Evolutionary conservation across 257 asterid species (phyloP).

Genomic region (Paraleonurus japonicus): DNA sequence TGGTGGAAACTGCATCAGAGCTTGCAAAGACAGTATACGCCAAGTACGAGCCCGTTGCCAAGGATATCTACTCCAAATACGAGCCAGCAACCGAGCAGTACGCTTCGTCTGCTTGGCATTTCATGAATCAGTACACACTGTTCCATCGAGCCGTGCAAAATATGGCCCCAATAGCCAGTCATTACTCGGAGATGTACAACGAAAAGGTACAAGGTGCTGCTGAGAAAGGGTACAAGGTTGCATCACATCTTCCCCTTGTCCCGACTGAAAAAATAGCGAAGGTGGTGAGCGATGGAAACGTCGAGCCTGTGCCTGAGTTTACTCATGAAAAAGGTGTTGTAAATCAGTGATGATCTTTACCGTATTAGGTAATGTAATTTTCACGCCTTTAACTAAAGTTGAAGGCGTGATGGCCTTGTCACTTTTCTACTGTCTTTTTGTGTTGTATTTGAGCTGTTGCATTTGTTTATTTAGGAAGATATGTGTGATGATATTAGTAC

Average conservation of each 20-base stretch:
- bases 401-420: neutral
- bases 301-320: slow-evolving; percentile 13
- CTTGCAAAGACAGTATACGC: slow-evolving; percentile 59
- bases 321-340: neutral
- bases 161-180: slow-evolving; percentile 62
- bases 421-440: neutral
- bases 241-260: slow-evolving; percentile 67
- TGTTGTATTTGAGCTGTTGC: neutral
- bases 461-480: neutral
- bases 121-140: slow-evolving; percentile 60
- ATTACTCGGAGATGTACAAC: slow-evolving; percentile 65
- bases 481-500: neutral
- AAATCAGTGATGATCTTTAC: neutral
- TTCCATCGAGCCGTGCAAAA: slow-evolving; percentile 65
- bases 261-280: slow-evolving; percentile 68
- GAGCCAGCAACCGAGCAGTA: slow-evolving; percentile 81
- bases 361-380: neutral
- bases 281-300: slow-evolving; percentile 34
- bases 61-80: slow-evolving; percentile 66
- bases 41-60: slow-evolving; percentile 76
- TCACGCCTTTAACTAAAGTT: neutral
- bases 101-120: slow-evolving; percentile 52
- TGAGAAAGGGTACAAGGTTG: slow-evolving; percentile 72
- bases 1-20: slow-evolving; percentile 68
- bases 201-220: slow-evolving; percentile 55